phyloP scores from a whole-genome alignment of 1,139 yeast species.

The Candida tunisiensis region DNA sequence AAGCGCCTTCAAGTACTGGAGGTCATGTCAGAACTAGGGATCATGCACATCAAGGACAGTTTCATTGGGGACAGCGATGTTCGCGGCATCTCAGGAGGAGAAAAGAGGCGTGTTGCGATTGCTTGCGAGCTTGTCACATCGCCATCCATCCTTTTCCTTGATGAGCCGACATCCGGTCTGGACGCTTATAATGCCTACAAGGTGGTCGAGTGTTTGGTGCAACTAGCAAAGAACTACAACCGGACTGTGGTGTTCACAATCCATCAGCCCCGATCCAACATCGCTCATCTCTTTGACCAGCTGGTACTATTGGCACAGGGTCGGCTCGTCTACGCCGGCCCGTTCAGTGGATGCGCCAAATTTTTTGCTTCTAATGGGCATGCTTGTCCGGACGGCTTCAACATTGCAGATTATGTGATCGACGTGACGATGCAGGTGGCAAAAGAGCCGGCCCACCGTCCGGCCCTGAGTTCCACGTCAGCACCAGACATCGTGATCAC shows the following conservation, averaged over 20 bases:
- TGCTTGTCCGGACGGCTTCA: constrained; percentile 16
- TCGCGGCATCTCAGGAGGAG: constrained; percentile 37
- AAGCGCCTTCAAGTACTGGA: constrained; percentile 31
- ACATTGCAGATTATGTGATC: constrained; percentile 21
- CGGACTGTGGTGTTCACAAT: constrained; percentile 22
- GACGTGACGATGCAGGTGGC: no score
- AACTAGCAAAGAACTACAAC: constrained; percentile 14
- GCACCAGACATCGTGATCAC: no score
- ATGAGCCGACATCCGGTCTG: constrained; percentile 12
- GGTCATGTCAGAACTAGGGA: constrained; percentile 18
- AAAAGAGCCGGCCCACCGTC: no score
- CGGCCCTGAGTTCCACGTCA: no score
- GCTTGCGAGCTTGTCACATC: constrained; percentile 28
- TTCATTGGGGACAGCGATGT: no score
- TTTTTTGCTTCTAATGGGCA: constrained; percentile 5
- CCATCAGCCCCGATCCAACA: constrained; percentile 24
- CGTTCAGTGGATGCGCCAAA: constrained; percentile 26
- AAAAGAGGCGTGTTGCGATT: constrained; percentile 31
- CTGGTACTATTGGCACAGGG: constrained; percentile 19
- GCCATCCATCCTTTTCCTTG: constrained; percentile 29
- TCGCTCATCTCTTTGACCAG: constrained; percentile 20
- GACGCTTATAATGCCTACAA: constrained; percentile 13
- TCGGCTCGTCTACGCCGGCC: constrained; percentile 28
- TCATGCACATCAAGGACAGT: constrained; percentile 22
- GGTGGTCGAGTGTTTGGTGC: constrained; percentile 14